Evolutionary conservation across 495 filamentous ascomycete species (phyloP), one percentile per base, ranked within the genome.

Genomic region (Penicillium maclennaniae): DNA sequence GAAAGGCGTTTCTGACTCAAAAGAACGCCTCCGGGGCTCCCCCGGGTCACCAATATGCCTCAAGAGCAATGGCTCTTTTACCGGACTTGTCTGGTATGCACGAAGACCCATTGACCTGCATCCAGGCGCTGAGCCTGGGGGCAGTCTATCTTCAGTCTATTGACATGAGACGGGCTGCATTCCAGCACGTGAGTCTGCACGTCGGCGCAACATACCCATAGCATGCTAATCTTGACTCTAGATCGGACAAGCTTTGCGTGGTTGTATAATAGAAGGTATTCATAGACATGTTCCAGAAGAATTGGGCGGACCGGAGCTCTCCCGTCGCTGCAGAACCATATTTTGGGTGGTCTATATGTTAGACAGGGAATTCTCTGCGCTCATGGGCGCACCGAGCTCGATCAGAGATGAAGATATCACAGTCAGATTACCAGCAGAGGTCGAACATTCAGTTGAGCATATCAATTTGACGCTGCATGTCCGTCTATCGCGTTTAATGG

Each of bases 281-380:
- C 70, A 73, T 40, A 44, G 68, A 27, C 62, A 73, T 55, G 60
- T 68, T 7, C 64, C 68, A 4, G 60, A 64, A 45, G 54, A 63
- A 25, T 31, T 60, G 42, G 46, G 62, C 23, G 57, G 66, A 23
- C 57, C 54, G 6, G 51, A 62, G 17, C 53, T 63, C 7, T 66
- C 66, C 10, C 50, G 62, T 21, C 63, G 70, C 26, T 72, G 62
- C 45, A 56, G 64, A 36, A 66, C 59, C 7, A 64, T 67, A n/a
- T 73, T 70, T 31, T 73, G 70, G 70, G 67, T 67, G 3, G 69
- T 72, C 4, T 73, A 73, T 19, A 63, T 73, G 56, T 58, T 73
- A 1, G 70, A 73, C 41, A 47, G 70, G 19, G 68, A 73, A 20
- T 69, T 70, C 34, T 63, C 66, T 5, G 65, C 70, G 26, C 44